Percentiles rank a stretch among this genome's conserved stretches.
Evolutionary conservation across 2,329 filamentous ascomycete species (phyloP).

Genomic region (Geosmithia putterillii): DNA sequence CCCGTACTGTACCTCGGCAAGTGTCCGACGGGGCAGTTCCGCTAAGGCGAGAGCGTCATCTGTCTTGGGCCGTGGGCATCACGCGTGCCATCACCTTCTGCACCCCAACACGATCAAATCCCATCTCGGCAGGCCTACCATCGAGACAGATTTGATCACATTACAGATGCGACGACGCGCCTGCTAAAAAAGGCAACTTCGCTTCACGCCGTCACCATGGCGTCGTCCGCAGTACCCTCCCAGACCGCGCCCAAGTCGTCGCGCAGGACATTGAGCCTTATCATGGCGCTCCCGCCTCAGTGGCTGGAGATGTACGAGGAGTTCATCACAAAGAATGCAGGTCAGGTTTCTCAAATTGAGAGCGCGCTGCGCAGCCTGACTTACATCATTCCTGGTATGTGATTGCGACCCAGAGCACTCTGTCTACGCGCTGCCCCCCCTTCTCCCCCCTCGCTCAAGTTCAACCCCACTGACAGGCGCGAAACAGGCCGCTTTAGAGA

Average conservation of each 20-base stretch:
- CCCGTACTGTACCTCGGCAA: not conserved
- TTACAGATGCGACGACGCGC: not conserved
- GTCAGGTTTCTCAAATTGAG: slow-evolving; percentile 90
- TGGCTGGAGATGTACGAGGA: slow-evolving; percentile 67
- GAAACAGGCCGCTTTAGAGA: slow-evolving; percentile 68
- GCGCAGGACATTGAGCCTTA: slow-evolving; percentile 14
- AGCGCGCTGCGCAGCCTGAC: slow-evolving; percentile 84
- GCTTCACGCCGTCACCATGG: slow-evolving; percentile 1
- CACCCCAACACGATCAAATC: not conserved
- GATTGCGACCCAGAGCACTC: not conserved
- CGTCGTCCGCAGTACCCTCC: not conserved
- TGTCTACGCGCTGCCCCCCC: not conserved
- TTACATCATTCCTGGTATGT: slow-evolving; percentile 79
- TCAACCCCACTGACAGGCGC: not conserved
- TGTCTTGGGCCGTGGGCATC: not conserved
- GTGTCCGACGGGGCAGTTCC: not conserved
- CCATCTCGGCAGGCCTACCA: not conserved
- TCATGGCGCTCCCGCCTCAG: slow-evolving; percentile 47
- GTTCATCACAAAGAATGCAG: slow-evolving; percentile 90
- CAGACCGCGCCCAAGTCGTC: slow-evolving; percentile 2
- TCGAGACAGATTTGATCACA: not conserved
- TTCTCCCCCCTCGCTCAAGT: too few species aligned
- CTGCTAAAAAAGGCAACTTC: not conserved
- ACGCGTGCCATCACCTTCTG: not conserved
- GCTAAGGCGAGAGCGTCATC: not conserved